phyloP scores from a whole-genome alignment of 192 early-diverging fungal species.

The Neocallimastix lanati region DNA sequence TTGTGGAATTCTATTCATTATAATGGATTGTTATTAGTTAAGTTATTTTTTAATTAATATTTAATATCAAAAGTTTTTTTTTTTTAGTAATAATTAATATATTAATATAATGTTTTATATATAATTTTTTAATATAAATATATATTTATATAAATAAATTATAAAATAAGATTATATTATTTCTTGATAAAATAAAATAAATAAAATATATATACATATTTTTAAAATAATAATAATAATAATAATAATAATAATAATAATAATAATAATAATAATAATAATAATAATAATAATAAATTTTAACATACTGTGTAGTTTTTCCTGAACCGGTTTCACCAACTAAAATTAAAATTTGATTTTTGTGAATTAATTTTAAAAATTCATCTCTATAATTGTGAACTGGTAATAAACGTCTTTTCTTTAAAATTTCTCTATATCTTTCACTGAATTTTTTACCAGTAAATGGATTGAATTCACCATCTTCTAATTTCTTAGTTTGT shows the following conservation, averaged over 20 bases:
- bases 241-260: too few relatives aligned
- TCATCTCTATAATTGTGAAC: conserved; percentile 83
- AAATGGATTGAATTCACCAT: conserved; percentile 54
- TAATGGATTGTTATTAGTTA: neutral
- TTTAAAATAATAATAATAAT: conserved; percentile 75
- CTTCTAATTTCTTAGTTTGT: conserved; percentile 62
- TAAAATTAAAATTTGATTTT: conserved; percentile 82
- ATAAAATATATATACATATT: too few relatives aligned
- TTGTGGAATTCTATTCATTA: conserved; percentile 66
- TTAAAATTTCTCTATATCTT: conserved; percentile 72
- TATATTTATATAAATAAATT: too few relatives aligned
- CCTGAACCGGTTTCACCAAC: conserved; percentile 97
- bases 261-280: too few relatives aligned
- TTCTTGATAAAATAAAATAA: too few relatives aligned
- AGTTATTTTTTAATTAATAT: too few relatives aligned
- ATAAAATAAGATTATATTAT: too few relatives aligned
- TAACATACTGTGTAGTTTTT: conserved; percentile 92
- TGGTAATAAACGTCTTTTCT: conserved; percentile 70
- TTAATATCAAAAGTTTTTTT: too few relatives aligned
- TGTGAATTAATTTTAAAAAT: conserved; percentile 81
- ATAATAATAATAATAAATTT: too few relatives aligned
- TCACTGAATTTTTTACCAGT: conserved; percentile 58
- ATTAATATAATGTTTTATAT: too few relatives aligned
- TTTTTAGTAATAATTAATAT: too few relatives aligned
- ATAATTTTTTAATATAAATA: neutral